Conservation (phyloP, 106 monocot genomes). For the Hemerocallis citrina region DNA sequence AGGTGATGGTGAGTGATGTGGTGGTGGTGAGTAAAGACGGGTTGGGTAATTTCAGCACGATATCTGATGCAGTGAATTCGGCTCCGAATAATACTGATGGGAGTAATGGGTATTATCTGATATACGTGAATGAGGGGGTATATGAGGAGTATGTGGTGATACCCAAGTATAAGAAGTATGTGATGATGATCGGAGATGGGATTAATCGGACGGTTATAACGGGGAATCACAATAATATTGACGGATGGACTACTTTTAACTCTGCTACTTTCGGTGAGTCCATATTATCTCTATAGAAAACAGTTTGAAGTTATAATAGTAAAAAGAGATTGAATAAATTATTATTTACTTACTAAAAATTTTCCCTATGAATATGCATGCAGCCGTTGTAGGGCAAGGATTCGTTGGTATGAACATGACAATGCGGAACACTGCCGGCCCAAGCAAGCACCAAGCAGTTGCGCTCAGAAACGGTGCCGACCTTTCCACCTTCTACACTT, state of each 20-base stretch:
- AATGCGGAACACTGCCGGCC: too few relatives aligned
- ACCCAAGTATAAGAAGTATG: conserved; percentile 66
- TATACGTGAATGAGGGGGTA: conserved; percentile 65
- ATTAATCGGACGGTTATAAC: conserved; percentile 54
- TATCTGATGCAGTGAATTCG: not conserved
- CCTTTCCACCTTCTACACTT: too few relatives aligned
- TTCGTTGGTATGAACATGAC: too few relatives aligned
- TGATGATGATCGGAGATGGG: conserved; percentile 72
- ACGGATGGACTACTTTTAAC: conserved; percentile 72
- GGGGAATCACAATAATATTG: conserved; percentile 45
- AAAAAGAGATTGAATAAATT: too few relatives aligned
- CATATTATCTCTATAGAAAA: too few relatives aligned
- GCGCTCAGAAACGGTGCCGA: too few relatives aligned
- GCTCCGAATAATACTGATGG: not conserved
- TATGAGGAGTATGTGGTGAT: conserved; percentile 70
- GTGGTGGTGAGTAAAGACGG: not conserved
- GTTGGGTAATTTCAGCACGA: not conserved
- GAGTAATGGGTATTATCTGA: conserved; percentile 12
- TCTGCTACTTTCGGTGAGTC: conserved; percentile 62
- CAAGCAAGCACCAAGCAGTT: too few relatives aligned
- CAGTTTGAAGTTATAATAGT: too few relatives aligned
- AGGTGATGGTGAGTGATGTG: not conserved
- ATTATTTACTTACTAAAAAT: too few relatives aligned
- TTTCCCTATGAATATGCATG: too few relatives aligned
- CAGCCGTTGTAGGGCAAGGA: too few relatives aligned